Percentiles rank a stretch among this genome's conserved stretches.
phyloP scores from a whole-genome alignment of 2,329 filamentous ascomycete genomes.

The Coniochaeta prunicola region DNA sequence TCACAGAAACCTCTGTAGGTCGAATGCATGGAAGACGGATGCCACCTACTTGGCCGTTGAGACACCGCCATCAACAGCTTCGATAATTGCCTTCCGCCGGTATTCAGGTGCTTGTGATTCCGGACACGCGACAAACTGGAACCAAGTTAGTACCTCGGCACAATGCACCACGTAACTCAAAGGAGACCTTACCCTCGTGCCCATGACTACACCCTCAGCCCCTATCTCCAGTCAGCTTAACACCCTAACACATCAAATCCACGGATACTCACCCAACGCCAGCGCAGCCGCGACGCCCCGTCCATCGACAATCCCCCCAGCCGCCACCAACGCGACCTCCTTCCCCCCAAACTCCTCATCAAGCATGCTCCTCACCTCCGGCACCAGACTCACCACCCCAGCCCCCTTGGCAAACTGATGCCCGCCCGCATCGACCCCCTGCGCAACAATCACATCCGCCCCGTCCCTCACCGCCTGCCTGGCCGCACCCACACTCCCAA shows the following conservation, averaged over 20 bases:
- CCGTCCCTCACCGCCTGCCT: constrained; percentile 37
- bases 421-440: constrained; percentile 58
- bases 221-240: constrained; percentile 18
- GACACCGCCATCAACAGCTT: constrained; percentile 33
- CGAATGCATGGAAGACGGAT: neutral
- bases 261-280: constrained; percentile 35
- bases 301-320: constrained; percentile 53
- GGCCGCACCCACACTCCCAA: constrained; percentile 52
- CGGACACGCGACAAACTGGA: constrained; percentile 34
- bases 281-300: constrained; percentile 48
- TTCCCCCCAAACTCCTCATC: constrained; percentile 24
- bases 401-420: constrained; percentile 50
- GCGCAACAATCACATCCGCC: constrained; percentile 52
- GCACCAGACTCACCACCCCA: constrained; percentile 48
- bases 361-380: constrained; percentile 46
- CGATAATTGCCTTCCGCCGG: constrained; percentile 31
- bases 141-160: neutral
- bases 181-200: constrained; percentile 23
- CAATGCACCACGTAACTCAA: too few relatives aligned
- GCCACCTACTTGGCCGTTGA: constrained; percentile 35
- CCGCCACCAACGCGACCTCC: constrained; percentile 39
- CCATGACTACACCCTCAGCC: constrained; percentile 36
- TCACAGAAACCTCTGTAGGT: neutral
- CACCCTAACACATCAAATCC: neutral
- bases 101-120: constrained; percentile 34